Evolutionary conservation across 352 stramenopile species (phyloP).

Genomic region (Pythium insidiosum): DNA sequence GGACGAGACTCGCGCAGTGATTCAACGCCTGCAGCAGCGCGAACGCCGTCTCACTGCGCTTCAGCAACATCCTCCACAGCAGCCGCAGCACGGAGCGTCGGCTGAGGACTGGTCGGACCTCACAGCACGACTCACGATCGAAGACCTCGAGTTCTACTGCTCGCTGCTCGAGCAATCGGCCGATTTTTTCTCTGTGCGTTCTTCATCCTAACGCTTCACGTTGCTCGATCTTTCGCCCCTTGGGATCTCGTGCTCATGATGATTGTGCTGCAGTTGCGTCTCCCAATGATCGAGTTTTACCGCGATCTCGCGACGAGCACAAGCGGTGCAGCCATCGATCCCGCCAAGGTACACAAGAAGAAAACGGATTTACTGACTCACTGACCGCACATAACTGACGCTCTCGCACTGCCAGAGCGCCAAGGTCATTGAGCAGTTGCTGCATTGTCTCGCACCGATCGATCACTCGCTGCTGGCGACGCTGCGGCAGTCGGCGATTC

Average conservation of each 20-base stretch:
- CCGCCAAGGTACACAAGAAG: too few species aligned
- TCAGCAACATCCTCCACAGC: not conserved
- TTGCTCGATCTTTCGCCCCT: too few species aligned
- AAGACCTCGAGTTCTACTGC: conserved; percentile 68
- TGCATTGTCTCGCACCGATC: conserved; percentile 48
- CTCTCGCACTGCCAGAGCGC: conserved; percentile 33
- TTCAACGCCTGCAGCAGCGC: conserved; percentile 11
- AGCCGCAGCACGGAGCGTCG: not conserved
- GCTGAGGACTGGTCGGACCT: not conserved
- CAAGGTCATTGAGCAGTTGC: conserved; percentile 31
- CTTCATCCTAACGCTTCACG: too few species aligned
- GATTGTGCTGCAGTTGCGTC: conserved; percentile 32
- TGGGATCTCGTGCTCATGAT: not conserved
- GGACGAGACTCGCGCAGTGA: conserved; percentile 18
- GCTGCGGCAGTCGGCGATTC: conserved; percentile 60
- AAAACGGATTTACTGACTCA: too few species aligned
- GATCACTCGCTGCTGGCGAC: conserved; percentile 63
- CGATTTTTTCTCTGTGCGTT: conserved; percentile 68
- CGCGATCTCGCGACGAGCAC: conserved; percentile 47
- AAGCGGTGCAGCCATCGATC: too few species aligned
- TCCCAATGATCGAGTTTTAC: conserved; percentile 70
- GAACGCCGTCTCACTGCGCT: not conserved
- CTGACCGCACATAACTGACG: too few species aligned
- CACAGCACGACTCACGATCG: conserved; percentile 15
- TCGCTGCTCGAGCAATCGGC: conserved; percentile 64